Percentiles rank a stretch among this genome's conserved stretches.
Evolutionary conservation across 495 filamentous ascomycete genomes (phyloP).

Genomic region (Trichoderma orchidacearum): DNA sequence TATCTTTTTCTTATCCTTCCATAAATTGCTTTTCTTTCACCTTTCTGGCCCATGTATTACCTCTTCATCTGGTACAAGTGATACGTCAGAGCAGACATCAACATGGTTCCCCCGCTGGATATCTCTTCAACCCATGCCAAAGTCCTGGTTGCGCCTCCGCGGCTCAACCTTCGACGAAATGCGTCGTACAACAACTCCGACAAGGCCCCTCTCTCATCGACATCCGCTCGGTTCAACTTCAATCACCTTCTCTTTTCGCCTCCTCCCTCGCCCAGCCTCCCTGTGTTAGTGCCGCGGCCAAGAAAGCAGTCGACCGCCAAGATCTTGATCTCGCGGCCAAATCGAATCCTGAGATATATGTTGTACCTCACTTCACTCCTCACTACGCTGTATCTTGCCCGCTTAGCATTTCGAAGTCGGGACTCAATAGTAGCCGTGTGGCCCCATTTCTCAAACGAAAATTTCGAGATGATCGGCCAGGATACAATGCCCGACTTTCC

Average conservation of each 20-base stretch:
- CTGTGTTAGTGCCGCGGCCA: conserved; percentile 47
- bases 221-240: conserved; percentile 44
- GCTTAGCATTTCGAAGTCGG: conserved; percentile 10
- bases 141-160: conserved; percentile 33
- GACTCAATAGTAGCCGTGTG: conserved; percentile 16
- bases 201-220: conserved; percentile 34
- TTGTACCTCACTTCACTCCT: conserved; percentile 26
- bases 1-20: neutral
- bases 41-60: neutral
- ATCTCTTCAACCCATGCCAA: conserved; percentile 30
- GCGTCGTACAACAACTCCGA: conserved; percentile 31
- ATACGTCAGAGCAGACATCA: neutral
- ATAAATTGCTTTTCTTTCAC: neutral
- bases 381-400: conserved; percentile 19
- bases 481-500: conserved; percentile 38
- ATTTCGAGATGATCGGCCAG: conserved; percentile 38
- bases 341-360: conserved; percentile 30
- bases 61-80: no score
- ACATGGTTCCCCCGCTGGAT: conserved; percentile 36
- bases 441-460: conserved; percentile 14
- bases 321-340: conserved; percentile 19
- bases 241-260: conserved; percentile 50
- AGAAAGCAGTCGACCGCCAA: conserved; percentile 29
- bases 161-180: conserved; percentile 35
- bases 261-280: conserved; percentile 49